phyloP scores from a whole-genome alignment of 2,329 filamentous ascomycete genomes.

The Neoarthrinium moseri region DNA sequence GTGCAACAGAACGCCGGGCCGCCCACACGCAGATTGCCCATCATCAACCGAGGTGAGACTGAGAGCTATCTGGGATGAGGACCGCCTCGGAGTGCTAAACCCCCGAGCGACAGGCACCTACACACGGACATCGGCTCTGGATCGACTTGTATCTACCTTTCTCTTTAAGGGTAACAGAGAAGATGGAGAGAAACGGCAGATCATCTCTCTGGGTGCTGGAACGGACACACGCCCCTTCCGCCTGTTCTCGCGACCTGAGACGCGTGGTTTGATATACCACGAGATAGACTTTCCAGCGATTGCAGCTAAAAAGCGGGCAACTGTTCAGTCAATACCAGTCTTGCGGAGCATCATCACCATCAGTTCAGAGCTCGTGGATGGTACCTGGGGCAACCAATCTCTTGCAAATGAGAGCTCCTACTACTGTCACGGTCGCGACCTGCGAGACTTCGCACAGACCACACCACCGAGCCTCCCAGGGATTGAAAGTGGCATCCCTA shows the following conservation, averaged over 20 bases:
- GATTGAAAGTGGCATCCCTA: constrained; percentile 63
- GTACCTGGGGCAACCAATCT: constrained; percentile 40
- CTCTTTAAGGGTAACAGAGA: constrained; percentile 40
- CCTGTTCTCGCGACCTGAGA: constrained; percentile 51
- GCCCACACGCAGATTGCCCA: constrained; percentile 69
- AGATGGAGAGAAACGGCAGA: constrained; percentile 56
- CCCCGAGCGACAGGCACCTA: constrained; percentile 73
- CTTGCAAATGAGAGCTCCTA: constrained; percentile 42
- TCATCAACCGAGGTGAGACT: constrained; percentile 83
- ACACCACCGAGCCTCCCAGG: constrained; percentile 23
- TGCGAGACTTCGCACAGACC: constrained; percentile 54
- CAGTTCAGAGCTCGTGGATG: constrained; percentile 11
- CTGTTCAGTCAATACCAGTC: constrained; percentile 44
- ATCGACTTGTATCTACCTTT: constrained; percentile 73
- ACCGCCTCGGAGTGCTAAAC: constrained; percentile 25
- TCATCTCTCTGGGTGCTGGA: constrained; percentile 89
- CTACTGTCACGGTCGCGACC: constrained; percentile 65
- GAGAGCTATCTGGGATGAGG: neutral
- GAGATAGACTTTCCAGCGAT: constrained; percentile 87
- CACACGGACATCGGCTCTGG: constrained; percentile 79
- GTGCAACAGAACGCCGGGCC: constrained; percentile 48
- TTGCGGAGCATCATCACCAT: constrained; percentile 38
- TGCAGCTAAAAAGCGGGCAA: constrained; percentile 62
- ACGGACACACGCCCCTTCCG: constrained; percentile 89
- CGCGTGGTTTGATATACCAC: constrained; percentile 68